Evolutionary conservation across 2,329 filamentous ascomycete species (phyloP).

Genomic region (Helicocarpus griseus): DNA sequence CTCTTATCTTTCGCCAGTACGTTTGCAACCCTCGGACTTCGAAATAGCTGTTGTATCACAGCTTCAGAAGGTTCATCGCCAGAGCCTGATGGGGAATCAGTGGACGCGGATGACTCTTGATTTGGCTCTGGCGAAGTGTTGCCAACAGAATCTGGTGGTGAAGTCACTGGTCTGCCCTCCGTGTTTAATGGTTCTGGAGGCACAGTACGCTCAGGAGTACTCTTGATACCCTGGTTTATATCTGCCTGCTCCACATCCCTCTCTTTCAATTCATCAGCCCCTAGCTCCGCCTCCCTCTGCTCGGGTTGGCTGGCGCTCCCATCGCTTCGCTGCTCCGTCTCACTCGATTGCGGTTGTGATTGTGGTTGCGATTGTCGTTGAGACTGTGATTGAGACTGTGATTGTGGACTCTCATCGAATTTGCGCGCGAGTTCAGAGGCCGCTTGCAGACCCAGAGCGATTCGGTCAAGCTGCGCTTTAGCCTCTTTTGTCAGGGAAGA

Average conservation of each 20-base stretch:
- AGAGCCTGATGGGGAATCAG: background rate
- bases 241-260: background rate
- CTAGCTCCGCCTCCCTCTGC: background rate
- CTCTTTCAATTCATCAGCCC: background rate
- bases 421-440: slow-evolving; percentile 50
- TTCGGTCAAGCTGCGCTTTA: slow-evolving; percentile 50
- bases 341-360: background rate
- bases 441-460: slow-evolving; percentile 52
- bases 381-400: background rate
- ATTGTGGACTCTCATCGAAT: slow-evolving; percentile 40
- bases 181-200: background rate
- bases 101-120: background rate
- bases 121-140: too few species aligned
- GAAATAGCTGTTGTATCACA: slow-evolving; percentile 53
- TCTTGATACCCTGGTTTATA: background rate
- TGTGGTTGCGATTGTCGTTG: too few species aligned
- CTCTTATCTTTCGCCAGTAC: slow-evolving; percentile 41
- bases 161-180: background rate
- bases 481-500: slow-evolving; percentile 55
- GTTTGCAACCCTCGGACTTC: slow-evolving; percentile 48
- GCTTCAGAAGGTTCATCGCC: slow-evolving; percentile 46
- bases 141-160: background rate
- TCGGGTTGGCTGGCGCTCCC: background rate
- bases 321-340: background rate
- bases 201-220: background rate